Conservation (phyloP, 306 rosid genomes). For the Quercus mongolica region DNA sequence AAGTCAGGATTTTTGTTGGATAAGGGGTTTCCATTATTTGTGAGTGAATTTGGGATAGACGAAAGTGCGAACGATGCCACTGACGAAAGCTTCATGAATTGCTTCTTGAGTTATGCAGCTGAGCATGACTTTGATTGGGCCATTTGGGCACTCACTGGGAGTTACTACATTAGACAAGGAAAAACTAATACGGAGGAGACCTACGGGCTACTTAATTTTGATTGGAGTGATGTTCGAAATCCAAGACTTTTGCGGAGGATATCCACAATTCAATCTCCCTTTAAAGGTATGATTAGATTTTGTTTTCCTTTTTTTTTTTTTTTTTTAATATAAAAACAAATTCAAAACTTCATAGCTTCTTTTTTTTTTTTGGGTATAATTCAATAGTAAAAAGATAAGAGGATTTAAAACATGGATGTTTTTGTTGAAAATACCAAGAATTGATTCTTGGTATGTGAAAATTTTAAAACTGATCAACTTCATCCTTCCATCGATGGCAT, state of each 20-base stretch:
- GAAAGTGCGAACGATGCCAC: constrained; percentile 63
- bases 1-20: constrained; percentile 54
- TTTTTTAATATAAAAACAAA: no score
- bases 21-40: constrained; percentile 67
- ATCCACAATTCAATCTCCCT: constrained; percentile 62
- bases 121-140: constrained; percentile 83
- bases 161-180: constrained; percentile 71
- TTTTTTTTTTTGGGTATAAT: no score
- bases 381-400: no score
- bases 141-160: constrained; percentile 78
- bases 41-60: constrained; percentile 82
- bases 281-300: constrained; percentile 47
- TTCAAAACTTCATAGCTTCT: no score
- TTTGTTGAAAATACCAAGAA: no score
- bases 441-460: no score
- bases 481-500: no score
- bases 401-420: no score
- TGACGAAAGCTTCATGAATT: constrained; percentile 70
- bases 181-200: constrained; percentile 64
- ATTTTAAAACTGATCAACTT: no score
- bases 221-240: constrained; percentile 55
- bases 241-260: constrained; percentile 44
- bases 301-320: neutral
- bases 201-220: constrained; percentile 57
- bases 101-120: constrained; percentile 64